Conservation (phyloP, 805 yeast genomes). For the Yarrowia alimentaria region DNA sequence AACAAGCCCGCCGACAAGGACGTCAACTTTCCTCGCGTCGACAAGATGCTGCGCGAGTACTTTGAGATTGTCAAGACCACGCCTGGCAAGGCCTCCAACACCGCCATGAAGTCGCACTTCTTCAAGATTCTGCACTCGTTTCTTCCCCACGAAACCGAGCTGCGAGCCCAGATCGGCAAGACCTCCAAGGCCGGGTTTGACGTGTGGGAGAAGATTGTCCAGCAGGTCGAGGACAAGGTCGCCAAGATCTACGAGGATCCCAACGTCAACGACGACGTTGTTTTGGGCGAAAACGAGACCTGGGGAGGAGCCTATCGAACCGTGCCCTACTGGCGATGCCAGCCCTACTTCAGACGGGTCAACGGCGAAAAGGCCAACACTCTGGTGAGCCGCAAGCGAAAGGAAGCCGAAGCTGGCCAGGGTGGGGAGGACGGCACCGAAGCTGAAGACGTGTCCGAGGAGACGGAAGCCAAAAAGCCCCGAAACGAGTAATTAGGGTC, state of each 20-base stretch:
- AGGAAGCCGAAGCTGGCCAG: conserved; percentile 26
- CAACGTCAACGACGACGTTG: conserved; percentile 55
- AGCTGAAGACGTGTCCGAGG: conserved; percentile 11
- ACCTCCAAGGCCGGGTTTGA: conserved; percentile 46
- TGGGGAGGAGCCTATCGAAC: conserved; percentile 83
- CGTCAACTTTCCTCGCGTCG: conserved; percentile 80
- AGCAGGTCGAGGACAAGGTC: conserved; percentile 66
- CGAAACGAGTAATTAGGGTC: too few species aligned
- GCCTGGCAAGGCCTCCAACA: conserved; percentile 69
- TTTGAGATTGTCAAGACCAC: conserved; percentile 69
- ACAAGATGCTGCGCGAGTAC: conserved; percentile 77
- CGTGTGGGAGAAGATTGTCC: conserved; percentile 56
- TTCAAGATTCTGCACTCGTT: conserved; percentile 85
- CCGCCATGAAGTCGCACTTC: conserved; percentile 88
- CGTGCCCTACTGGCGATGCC: conserved; percentile 94
- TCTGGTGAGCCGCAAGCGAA: conserved; percentile 20
- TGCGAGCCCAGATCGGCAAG: conserved; percentile 69
- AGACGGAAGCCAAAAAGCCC: conserved; percentile 4
- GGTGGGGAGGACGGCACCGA: conserved; percentile 14
- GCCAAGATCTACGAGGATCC: conserved; percentile 53
- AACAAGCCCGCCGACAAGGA: conserved; percentile 45
- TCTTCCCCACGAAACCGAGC: conserved; percentile 69
- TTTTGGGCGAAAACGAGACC: conserved; percentile 51
- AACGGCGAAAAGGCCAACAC: conserved; percentile 57
- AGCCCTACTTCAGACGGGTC: conserved; percentile 89